Conservation (phyloP, 257 asterid species). For the Anisodus acutangulus region DNA sequence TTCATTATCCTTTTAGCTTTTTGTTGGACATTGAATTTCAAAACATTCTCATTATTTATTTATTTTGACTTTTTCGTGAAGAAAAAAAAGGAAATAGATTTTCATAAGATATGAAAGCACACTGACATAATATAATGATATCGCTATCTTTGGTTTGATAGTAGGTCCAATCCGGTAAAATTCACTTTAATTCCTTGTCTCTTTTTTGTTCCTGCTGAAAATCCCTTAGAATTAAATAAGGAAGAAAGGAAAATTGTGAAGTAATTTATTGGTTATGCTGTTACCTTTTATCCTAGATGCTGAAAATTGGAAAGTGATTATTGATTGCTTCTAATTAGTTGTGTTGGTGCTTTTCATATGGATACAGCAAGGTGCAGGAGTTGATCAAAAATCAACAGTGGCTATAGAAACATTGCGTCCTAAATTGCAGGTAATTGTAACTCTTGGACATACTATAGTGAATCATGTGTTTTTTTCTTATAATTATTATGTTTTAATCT, state of each 20-base stretch:
- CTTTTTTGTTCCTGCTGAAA: neutral
- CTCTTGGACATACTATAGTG: neutral
- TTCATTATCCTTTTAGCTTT: neutral
- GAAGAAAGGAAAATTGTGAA: neutral
- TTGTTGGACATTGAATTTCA: neutral
- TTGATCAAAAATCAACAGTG: conserved; percentile 49
- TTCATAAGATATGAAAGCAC: neutral
- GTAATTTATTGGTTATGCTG: neutral
- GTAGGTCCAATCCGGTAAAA: neutral
- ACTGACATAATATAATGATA: neutral
- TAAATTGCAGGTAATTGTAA: conserved; percentile 60
- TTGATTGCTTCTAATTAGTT: neutral
- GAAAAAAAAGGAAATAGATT: neutral
- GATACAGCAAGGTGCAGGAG: conserved; percentile 77
- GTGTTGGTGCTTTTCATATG: conserved; percentile 4
- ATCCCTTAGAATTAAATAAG: neutral
- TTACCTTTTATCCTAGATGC: neutral
- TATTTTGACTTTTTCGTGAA: neutral
- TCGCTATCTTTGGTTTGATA: neutral
- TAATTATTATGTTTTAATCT: neutral
- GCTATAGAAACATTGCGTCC: conserved; percentile 82
- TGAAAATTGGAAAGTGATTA: neutral
- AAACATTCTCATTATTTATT: neutral
- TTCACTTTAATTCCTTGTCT: neutral
- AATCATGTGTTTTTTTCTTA: neutral